Evolutionary conservation across 495 filamentous ascomycete genomes (phyloP), one percentile per base, ranked within the genome.

Genomic region (Tuber magnatum): DNA sequence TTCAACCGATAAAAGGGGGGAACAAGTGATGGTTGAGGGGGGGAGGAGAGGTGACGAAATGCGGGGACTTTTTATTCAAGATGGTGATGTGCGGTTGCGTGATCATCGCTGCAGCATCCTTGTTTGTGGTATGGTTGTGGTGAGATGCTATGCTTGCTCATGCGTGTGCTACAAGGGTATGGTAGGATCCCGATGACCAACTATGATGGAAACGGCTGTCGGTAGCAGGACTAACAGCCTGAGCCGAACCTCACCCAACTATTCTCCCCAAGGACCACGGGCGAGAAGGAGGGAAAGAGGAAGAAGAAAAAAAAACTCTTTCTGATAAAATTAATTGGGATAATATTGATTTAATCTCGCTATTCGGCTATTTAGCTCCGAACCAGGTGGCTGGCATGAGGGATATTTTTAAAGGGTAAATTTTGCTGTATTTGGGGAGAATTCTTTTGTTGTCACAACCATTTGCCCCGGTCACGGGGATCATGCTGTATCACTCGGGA

Each of bases 121-220:
- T 65, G 56, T 65, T 65, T 65, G 56, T 65, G 51, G 51, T n/a
- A 1, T 56, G 51, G 51, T 56, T 56, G 51, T 56, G 56, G 56
- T 65, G 56, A 65, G 56, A 65, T 65, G 56, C 56, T 65, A 35
- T 35, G 56, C 56, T 65, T 35, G 56, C 56, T 35, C 28, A 65
- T 65, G 56, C 22, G 32, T 65, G 56, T 65, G 56, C 56, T 7
- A 65, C 56, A 65, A 35, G 56, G 56, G 56, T 65, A 35, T 16
- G 56, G 56, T 35, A 32, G 51, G 56, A 65, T 65, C 56, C 56
- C 56, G 28, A 65, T 65, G 56, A 32, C 35, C 20, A 32, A 35
- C 56, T 35, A 32, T 65, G 56, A 32, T 65, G 56, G 56, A 32
- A 65, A 65, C 56, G 56, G 56, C 14, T 65, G 28, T 61, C 51